Evolutionary conservation across 2,329 filamentous ascomycete genomes (phyloP), one percentile per base, ranked within the genome.

Genomic region (Metarhizium humberi): DNA sequence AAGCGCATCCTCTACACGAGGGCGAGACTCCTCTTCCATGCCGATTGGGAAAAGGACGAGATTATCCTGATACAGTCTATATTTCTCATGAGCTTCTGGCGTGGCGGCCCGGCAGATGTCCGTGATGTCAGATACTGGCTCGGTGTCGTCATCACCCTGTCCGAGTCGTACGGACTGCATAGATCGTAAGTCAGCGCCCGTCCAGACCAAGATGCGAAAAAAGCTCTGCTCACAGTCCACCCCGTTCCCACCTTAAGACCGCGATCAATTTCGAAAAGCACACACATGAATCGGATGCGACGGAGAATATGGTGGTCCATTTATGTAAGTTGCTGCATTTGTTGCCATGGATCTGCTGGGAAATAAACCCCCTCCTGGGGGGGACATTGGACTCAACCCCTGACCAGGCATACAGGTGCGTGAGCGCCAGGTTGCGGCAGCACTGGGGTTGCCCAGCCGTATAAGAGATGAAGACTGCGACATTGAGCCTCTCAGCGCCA

Each of bases 61-160:
- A 68, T 78, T 0, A 73, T 70, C 0, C 71, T 79, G 5, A 70
- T 81, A 0, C 78, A 80, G 61, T 71, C 75, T 0, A 60, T 81
- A 2, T 80, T 81, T 59, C 63, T 81, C 34, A 71, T 81, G 67
- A 80, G 78, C 59, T 81, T 79, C 57, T 81, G 78, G 78, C 68
- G 78, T 18, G 76, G 75, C 7, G 74, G 75, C 0, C 75, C 78
- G 0, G 67, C 69, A 0, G 72, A 76, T 52, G 73, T 77, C n/a
- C 70, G 74, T 16, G 75, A 79, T 61, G 73, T 74, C 13, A 61
- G 75, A 30, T 78, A 77, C 58, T 79, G 76, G 76, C 63, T 79
- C 2, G 75, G 74, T 0, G 73, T 74, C 6, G 78, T 77, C 0
- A 78, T 79, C 30, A 75, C 73, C 8, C 65, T 80, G 10, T 77